These are phyloP conservation scores for Globisporangium orthogonon DNA, from an alignment of 352 stramenopile genomes.

Conservation along the genomic window DNA sequence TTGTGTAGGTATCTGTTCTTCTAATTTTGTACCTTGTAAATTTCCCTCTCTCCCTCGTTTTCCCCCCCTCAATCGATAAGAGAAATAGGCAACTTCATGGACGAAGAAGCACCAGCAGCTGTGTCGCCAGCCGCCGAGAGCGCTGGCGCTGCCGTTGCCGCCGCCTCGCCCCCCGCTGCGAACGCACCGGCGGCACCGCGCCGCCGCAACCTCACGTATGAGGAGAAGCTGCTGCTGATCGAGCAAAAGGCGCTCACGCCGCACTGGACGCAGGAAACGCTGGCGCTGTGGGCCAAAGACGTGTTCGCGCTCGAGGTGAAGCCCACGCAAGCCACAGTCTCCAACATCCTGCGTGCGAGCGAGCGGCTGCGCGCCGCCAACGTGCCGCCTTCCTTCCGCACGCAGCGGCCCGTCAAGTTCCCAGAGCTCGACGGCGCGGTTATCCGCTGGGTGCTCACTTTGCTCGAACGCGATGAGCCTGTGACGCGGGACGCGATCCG, in stretches of 20 bases:
- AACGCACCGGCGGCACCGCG: no score
- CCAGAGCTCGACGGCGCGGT: slow-evolving; percentile 43
- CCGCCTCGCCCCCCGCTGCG: no score
- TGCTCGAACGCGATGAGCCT: slow-evolving; percentile 18
- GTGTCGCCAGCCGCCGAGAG: background rate
- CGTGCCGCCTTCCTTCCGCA: slow-evolving; percentile 36
- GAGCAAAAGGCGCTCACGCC: slow-evolving; percentile 48
- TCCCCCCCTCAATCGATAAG: no score
- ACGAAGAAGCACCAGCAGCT: no score
- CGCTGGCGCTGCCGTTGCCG: no score
- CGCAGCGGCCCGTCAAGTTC: slow-evolving; percentile 36
- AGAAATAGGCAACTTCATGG: no score
- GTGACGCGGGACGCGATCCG: slow-evolving; percentile 28
- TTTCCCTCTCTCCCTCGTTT: no score
- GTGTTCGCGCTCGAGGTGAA: slow-evolving; percentile 35
- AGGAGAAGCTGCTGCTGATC: slow-evolving; percentile 51
- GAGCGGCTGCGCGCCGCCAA: slow-evolving; percentile 34
- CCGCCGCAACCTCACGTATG: slow-evolving; percentile 55
- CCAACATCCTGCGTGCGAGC: slow-evolving; percentile 44
- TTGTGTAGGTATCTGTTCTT: no score
- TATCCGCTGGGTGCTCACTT: slow-evolving; percentile 33
- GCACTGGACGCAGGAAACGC: slow-evolving; percentile 42
- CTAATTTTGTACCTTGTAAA: no score
- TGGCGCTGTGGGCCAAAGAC: slow-evolving; percentile 48
- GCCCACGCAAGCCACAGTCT: slow-evolving; percentile 63